Evolutionary conservation across 179 eudicot species (phyloP).

Genomic region (Camellia oleifera): DNA sequence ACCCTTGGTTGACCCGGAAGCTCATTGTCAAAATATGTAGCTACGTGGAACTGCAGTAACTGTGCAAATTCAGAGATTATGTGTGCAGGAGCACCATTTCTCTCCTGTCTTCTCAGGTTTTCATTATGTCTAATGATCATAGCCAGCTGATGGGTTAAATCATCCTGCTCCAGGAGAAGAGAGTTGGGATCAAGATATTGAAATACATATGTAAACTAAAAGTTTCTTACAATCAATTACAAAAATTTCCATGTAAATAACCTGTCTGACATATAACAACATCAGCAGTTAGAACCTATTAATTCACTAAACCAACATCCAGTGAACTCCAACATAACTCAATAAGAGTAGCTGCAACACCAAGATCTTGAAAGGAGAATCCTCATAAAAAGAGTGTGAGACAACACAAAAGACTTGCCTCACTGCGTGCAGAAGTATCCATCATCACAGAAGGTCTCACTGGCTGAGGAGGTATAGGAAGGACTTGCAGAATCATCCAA

Average conservation of each 20-base stretch:
- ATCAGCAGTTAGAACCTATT: background rate
- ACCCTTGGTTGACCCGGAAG: slow-evolving; percentile 99
- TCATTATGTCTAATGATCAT: slow-evolving; percentile 98
- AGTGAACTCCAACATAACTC: background rate
- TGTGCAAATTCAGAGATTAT: slow-evolving; percentile 98
- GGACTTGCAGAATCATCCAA: slow-evolving; percentile 99
- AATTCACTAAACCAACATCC: background rate
- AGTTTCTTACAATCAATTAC: background rate
- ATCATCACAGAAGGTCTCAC: slow-evolving; percentile 99
- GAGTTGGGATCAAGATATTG: background rate
- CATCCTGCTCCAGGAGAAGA: slow-evolving; percentile 58
- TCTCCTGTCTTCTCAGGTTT: slow-evolving; percentile 90
- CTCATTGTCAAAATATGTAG: slow-evolving; percentile 98
- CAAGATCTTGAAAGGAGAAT: background rate
- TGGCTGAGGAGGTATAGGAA: slow-evolving; percentile 98
- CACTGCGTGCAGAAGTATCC: slow-evolving; percentile 98
- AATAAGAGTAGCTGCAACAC: background rate
- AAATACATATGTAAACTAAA: background rate
- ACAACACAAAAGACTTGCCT: slow-evolving; percentile 48
- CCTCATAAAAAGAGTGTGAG: background rate
- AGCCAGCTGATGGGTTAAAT: slow-evolving; percentile 96
- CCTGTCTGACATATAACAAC: background rate
- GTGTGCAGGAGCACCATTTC: slow-evolving; percentile 99
- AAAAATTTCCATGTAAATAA: background rate
- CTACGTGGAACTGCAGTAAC: slow-evolving; percentile 91